Evolutionary conservation across 768 basidiomycete species (phyloP), one percentile per base, ranked within the genome.

Genomic region (Kwoniella bestiolae): DNA sequence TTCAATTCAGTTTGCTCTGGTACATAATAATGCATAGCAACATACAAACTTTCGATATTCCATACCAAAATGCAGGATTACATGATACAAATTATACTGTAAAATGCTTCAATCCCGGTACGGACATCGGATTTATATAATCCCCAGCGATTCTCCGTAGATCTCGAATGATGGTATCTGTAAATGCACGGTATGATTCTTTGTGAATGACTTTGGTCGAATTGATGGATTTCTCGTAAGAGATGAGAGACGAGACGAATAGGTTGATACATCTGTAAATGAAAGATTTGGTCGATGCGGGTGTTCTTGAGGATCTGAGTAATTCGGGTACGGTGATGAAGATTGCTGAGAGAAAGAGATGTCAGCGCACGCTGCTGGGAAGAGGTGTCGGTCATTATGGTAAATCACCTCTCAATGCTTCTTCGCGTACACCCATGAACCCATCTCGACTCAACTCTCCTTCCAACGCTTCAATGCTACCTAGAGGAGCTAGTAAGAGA

Each of bases 181-280:
- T 56, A 50, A 74, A 76, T 63, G 71, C 70, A 46, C 51, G 75
- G 55, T 76, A 74, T 60, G 67, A 65, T 64, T 74, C 62, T 47
- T 74, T 65, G 34, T 66, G 66, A 18, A 76, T 65, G 53, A 74
- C 64, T 41, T 57, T 60, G 7, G 38, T 31, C 0, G 59, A 51
- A 12, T 65, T 49, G 56, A 73, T 76, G 0, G 50, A 29, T 70
- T 80, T 74, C 63, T 82, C 80, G 41, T 83, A 83, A 31, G 83
- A 82, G 23, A 85, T 80, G 86, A 89, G 86, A 1, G 84, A 79
- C 23, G 85, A 83, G 29, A 88, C 81, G 80, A 88, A 63, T 71
- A 60, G 84, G 77, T 70, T 84, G 83, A 64, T 82, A 77, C 29
- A 76, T 69, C 29, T 69, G 73, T 56, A 83, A 44, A 66, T 52